Percentiles rank a stretch among this genome's conserved stretches.
Conservation (phyloP, 805 yeast species). For the Candida endomychidarum region DNA sequence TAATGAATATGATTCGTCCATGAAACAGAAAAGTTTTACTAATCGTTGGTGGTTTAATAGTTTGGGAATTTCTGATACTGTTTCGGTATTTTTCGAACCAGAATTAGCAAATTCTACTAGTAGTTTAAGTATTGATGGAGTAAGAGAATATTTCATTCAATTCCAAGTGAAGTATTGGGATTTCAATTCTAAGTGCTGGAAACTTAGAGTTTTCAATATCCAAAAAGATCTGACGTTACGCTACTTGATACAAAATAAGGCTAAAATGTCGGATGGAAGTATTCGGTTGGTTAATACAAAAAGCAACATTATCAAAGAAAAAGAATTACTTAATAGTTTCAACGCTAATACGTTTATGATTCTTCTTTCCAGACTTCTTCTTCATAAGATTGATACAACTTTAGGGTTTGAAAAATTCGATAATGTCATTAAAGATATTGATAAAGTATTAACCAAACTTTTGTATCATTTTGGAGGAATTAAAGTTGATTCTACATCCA, state of each 20-base stretch:
- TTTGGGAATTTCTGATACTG: slow-evolving; percentile 21
- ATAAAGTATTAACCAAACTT: slow-evolving; percentile 25
- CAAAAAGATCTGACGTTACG: slow-evolving; percentile 28
- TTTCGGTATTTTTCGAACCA: slow-evolving; percentile 34
- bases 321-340: slow-evolving; percentile 27
- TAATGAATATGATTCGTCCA: slow-evolving; percentile 30
- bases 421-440: slow-evolving; percentile 25
- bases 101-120: slow-evolving; percentile 26
- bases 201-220: slow-evolving; percentile 32
- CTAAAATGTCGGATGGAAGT: slow-evolving; percentile 17
- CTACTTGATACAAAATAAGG: slow-evolving; percentile 17
- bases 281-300: slow-evolving; percentile 18
- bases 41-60: slow-evolving; percentile 36
- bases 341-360: slow-evolving; percentile 32
- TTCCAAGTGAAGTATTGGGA: slow-evolving; percentile 33
- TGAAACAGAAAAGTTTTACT: slow-evolving; percentile 34
- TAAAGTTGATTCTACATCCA: slow-evolving; percentile 10
- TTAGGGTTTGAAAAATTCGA: slow-evolving; percentile 36
- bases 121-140: slow-evolving; percentile 17
- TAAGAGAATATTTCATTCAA: slow-evolving; percentile 31
- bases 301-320: slow-evolving; percentile 26
- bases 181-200: slow-evolving; percentile 18
- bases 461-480: slow-evolving; percentile 30
- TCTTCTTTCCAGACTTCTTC: slow-evolving; percentile 29
- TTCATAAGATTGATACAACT: slow-evolving; percentile 34